These are phyloP conservation scores for Lanmaoa rubissima DNA, from an alignment of 768 basidiomycete genomes.

Conservation along the genomic window DNA sequence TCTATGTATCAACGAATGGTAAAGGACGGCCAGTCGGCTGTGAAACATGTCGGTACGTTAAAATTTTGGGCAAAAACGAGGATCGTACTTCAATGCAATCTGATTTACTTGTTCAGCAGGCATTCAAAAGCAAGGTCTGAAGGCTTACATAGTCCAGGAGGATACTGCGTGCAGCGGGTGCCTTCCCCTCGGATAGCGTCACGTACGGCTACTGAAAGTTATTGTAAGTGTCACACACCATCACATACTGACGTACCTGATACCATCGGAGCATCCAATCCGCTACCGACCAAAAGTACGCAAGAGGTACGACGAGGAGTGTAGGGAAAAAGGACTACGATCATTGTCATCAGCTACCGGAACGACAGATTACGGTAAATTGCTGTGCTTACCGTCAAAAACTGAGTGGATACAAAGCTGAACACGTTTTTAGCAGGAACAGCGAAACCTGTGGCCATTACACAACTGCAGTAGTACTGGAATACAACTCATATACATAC, in stretches of 20 bases:
- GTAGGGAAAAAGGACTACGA: conserved; percentile 59
- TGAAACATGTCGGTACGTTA: conserved; percentile 3
- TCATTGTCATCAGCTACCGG: not conserved
- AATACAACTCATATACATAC: not conserved
- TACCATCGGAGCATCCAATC: conserved; percentile 57
- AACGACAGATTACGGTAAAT: not conserved
- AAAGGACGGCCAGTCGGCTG: conserved; percentile 45
- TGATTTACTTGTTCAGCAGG: conserved; percentile 19
- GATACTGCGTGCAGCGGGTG: conserved; percentile 56
- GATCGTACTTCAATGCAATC: conserved; percentile 44
- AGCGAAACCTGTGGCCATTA: conserved; percentile 44
- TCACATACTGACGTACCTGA: conserved; percentile 43
- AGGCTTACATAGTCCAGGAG: conserved; percentile 61
- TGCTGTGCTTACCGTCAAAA: conserved; percentile 40
- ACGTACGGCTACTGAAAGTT: conserved; percentile 54
- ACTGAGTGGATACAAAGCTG: conserved; percentile 43
- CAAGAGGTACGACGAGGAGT: conserved; percentile 48
- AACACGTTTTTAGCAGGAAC: conserved; percentile 53
- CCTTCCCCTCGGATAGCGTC: conserved; percentile 49
- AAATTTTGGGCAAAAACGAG: not conserved
- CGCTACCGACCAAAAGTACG: conserved; percentile 46
- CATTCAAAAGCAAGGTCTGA: not conserved
- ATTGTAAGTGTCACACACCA: conserved; percentile 1
- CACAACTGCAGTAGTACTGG: not conserved
- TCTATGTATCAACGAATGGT: conserved; percentile 46